These are phyloP conservation scores for Cydonia oblonga DNA, from an alignment of 331 rosid species.

Conservation along the genomic window DNA sequence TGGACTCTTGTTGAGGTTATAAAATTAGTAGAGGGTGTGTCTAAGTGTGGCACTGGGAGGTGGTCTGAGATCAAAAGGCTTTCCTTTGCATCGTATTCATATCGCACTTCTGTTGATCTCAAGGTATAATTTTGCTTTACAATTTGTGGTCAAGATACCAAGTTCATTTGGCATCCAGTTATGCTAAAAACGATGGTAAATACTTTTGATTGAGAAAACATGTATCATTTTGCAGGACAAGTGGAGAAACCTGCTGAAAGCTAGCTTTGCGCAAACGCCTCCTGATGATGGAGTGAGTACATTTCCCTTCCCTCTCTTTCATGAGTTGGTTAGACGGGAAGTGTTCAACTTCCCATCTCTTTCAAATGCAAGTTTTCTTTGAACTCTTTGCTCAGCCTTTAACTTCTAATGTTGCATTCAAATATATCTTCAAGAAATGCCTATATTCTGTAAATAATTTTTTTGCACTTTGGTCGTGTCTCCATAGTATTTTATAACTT, in stretches of 20 bases:
- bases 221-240: slow-evolving; percentile 62
- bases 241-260: slow-evolving; percentile 96
- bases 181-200: not conserved
- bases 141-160: not conserved
- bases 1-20: slow-evolving; percentile 92
- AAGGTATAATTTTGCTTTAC: slow-evolving; percentile 39
- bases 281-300: slow-evolving; percentile 71
- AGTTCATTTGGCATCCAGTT: not conserved
- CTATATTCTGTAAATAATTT: not conserved
- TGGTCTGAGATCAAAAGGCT: slow-evolving; percentile 98
- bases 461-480: not conserved
- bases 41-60: slow-evolving; percentile 84
- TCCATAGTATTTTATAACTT: not conserved
- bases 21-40: slow-evolving; percentile 85
- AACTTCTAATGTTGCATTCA: not conserved
- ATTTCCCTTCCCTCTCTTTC: not conserved
- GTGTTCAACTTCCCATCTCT: not conserved
- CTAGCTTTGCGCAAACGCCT: slow-evolving; percentile 67
- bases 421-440: not conserved
- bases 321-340: slow-evolving; percentile 6
- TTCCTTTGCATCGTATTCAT: slow-evolving; percentile 67
- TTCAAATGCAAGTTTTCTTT: not conserved
- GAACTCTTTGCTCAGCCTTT: slow-evolving; percentile 8
- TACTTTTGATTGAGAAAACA: not conserved
- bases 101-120: slow-evolving; percentile 97